Evolutionary conservation across 108 stramenopile genomes (phyloP).

Genomic region (Fragilaria radians): DNA sequence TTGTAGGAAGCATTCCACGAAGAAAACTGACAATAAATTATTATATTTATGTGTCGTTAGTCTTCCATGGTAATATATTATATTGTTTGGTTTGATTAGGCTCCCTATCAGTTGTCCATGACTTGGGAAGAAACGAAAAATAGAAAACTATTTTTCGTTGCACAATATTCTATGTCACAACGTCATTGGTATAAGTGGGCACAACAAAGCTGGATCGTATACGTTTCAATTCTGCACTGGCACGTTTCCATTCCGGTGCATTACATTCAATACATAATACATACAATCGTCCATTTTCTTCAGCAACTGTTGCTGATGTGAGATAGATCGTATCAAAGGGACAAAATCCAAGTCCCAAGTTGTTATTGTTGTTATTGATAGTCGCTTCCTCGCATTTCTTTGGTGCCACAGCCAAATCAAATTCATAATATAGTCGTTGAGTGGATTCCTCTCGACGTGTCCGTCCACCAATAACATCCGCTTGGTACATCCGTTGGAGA

Average conservation of each 20-base stretch:
- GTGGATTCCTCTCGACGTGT: constrained; percentile 13
- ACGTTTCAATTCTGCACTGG: constrained; percentile 59
- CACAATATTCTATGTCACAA: too few species aligned
- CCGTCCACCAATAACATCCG: constrained; percentile 64
- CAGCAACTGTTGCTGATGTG: constrained; percentile 58
- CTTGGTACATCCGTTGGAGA: too few species aligned
- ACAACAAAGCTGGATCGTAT: constrained; percentile 58
- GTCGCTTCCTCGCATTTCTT: constrained; percentile 40
- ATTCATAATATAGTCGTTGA: constrained; percentile 65
- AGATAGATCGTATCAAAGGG: constrained; percentile 68
- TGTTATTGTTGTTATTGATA: constrained; percentile 51
- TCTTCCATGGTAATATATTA: too few species aligned
- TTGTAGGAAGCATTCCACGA: too few species aligned
- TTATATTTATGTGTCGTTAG: too few species aligned
- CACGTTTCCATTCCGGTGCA: constrained; percentile 63
- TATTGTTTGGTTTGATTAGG: too few species aligned
- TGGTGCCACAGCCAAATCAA: constrained; percentile 74
- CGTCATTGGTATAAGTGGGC: too few species aligned
- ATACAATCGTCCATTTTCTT: constrained; percentile 42
- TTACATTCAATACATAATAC: constrained; percentile 58
- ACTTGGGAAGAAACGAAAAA: too few species aligned
- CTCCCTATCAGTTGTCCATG: too few species aligned
- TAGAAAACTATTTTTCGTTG: too few species aligned
- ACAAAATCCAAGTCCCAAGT: constrained; percentile 79
- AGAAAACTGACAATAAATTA: too few species aligned